A percentile compares a stretch with the other conserved stretches of the same genome.
Evolutionary conservation across 1,139 yeast genomes (phyloP).

Genomic region (Kurtzmaniella quercitrusa): DNA sequence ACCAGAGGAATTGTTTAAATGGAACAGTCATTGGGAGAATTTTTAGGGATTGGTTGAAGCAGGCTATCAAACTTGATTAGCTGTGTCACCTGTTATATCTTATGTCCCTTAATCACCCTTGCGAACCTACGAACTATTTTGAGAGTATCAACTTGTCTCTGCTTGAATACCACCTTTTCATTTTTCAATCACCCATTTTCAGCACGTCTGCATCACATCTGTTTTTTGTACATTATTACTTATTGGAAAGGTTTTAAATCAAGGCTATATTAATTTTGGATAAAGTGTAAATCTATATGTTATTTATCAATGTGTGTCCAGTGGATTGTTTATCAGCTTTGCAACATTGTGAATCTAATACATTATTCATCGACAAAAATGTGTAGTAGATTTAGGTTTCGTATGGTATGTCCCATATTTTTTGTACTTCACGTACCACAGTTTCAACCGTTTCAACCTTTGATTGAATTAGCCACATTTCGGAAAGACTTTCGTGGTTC

Average conservation of each 20-base stretch:
- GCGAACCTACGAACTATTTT: no score
- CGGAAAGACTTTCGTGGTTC: background rate
- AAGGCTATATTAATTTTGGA: background rate
- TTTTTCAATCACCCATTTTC: background rate
- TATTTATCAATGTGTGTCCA: no score
- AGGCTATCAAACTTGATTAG: no score
- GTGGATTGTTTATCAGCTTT: no score
- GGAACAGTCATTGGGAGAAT: no score
- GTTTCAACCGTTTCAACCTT: background rate
- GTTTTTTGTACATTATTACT: background rate
- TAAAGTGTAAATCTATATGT: background rate
- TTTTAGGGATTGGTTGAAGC: no score
- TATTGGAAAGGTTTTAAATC: background rate
- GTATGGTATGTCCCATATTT: background rate
- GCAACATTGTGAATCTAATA: background rate
- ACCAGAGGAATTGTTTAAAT: conserved; percentile 24
- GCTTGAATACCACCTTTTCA: background rate
- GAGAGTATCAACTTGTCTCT: no score
- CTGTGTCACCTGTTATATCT: no score
- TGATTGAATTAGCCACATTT: background rate
- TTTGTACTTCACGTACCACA: background rate
- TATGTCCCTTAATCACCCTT: no score
- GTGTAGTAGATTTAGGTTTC: no score
- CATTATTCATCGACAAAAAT: no score
- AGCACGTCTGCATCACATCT: conserved; percentile 1